Conservation (phyloP, 2,329 filamentous ascomycete species). For the Aureobasidium subglaciale region DNA sequence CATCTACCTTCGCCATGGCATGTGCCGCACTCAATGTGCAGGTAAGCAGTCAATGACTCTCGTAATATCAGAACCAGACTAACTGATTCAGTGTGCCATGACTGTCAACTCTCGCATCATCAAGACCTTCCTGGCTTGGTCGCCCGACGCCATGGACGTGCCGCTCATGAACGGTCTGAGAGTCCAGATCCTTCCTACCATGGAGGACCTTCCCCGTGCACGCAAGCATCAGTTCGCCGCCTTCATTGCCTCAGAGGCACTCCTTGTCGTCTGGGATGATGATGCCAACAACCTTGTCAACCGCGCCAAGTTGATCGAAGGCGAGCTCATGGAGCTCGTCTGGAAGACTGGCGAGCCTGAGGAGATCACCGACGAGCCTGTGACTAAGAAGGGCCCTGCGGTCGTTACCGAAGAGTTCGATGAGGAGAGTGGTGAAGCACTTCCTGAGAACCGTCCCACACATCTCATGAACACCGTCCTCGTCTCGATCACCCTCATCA, state of each 20-base stretch:
- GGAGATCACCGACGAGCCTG: conserved; percentile 50
- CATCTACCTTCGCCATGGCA: conserved; percentile 57
- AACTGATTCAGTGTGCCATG: conserved; percentile 58
- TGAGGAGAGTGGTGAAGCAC: conserved; percentile 62
- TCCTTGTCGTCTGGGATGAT: conserved; percentile 77
- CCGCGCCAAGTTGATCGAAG: conserved; percentile 65
- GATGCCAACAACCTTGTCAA: conserved; percentile 64
- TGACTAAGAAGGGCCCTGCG: conserved; percentile 40
- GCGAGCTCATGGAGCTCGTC: conserved; percentile 69
- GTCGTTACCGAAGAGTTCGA: conserved; percentile 55
- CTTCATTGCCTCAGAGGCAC: conserved; percentile 63
- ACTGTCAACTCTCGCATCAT: conserved; percentile 74
- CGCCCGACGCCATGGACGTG: conserved; percentile 65
- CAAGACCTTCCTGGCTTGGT: conserved; percentile 68
- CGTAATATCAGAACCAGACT: conserved; percentile 14
- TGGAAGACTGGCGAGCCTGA: conserved; percentile 55
- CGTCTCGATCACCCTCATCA: conserved; percentile 57
- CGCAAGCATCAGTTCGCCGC: conserved; percentile 76
- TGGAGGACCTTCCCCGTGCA: conserved; percentile 62
- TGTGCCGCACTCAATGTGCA: conserved; percentile 65
- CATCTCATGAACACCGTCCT: conserved; percentile 64
- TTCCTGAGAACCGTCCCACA: conserved; percentile 57
- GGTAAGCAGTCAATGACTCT: conserved; percentile 37
- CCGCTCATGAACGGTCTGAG: conserved; percentile 70
- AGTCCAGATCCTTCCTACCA: conserved; percentile 65